Base-by-base conservation (phyloP, 257 asterid genomes). In the Jacaranda mimosifolia region DNA sequence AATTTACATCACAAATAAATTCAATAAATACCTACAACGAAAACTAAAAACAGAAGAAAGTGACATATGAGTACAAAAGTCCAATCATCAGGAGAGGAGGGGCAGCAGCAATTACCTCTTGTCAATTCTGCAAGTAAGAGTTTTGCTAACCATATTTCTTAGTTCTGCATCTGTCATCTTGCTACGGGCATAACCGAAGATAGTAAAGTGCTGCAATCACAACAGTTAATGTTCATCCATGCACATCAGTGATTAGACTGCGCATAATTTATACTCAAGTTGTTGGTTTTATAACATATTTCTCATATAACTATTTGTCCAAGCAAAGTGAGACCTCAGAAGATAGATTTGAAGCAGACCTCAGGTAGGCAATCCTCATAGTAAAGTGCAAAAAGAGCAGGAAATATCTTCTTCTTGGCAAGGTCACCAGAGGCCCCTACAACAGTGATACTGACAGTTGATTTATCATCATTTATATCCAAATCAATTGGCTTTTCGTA, bases 361-460 rank as follows among this genome's bases (percentile, higher is more conserved):
- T 93, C 89, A 12, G 99, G 99, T 39, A 95, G 98, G 85, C 88
- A 91, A 73, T 75, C 98, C 88, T 93, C 99, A 11, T 95, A 95
- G 75, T 89, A 95, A 72, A 95, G 98, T 8, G 99, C 99, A 85
- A 95, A 95, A 49, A 93, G 97, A 48, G 99, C 99, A 60, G 99
- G 99, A 81, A 95, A 93, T 79, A 95, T 95, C 89, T 95, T 95
- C 89, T 95, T 95, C 91, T 91, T 95, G 49, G 99, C 99, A 72
- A 95, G 97, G 85, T 95, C 99, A 35, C 99, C 99, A 12, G 99
- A 95, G 60, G 99, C 99, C 60, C 99, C 99, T 32, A 95, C 99
- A 17, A 93, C 92, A 42, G 98, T 95, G 55, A 95, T 91, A 77
- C 91, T 93, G 75, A 95, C 96, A 15, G 97, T 91, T 17, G 97